Evolutionary conservation across 352 stramenopile genomes (phyloP), one percentile per base, ranked within the genome.

Genomic region (Globisporangium cederbergense): DNA sequence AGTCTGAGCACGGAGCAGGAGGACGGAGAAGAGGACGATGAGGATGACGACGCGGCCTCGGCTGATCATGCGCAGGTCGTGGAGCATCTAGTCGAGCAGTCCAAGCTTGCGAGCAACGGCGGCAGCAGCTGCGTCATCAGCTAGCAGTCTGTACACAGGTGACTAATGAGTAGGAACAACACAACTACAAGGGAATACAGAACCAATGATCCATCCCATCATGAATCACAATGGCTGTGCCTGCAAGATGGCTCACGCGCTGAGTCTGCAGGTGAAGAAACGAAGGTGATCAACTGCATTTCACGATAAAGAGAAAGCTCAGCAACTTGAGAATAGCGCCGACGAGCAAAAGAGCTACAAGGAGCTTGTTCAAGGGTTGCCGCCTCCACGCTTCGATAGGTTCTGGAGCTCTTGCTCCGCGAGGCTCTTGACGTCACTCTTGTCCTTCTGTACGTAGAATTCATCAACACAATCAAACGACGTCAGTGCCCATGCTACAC

Each of bases 51-150:
- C 20, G 68, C 79, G 46, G 75, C 77, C 13, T 72, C 75, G 28
- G 76, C 68, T 25, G 79, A 90, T 36, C 82, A 87, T 43, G 74
- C 78, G 8, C 80, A 85, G 38, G 81, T 92, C 14, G 52, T 58
- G 36, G 79, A 92, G 65, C 81, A 90, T 45, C 46, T 92, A 14
- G 60, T 92, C 13, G 78, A 90, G 60, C 78, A 90, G 62, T 88
- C 81, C 6, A 90, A 89, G 45, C 22, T 79, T 16, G 70, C 77
- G 18, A 79, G 73, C 16, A 83, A 22, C 38, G 50, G 69, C 46
- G 76, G 65, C 32, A 86, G 73, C 52, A 76, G 60, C 30, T 92
- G 83, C 62, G 73, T 63, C 58, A 75, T 92, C 72, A 89, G 81
- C 62, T 92, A 66, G 78, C 32, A 20, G 13, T 22, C 42, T 47